Evolutionary conservation across 441 rosid genomes (phyloP).

Genomic region (Breynia disticha): DNA sequence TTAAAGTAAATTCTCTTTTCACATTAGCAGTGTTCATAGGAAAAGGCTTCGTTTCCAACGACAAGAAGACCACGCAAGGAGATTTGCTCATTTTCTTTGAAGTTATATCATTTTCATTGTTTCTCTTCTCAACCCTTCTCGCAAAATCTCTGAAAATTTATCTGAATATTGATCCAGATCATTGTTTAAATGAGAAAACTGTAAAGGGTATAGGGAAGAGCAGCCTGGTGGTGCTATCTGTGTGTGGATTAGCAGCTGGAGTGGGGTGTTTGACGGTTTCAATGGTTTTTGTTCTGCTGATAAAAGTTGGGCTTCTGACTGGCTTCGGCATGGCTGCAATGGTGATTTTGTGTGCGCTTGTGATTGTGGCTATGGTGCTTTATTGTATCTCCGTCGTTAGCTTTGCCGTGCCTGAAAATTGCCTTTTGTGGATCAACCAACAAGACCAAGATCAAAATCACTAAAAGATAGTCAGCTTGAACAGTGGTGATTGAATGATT

Average conservation of each 20-base stretch:
- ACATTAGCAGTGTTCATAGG: slow-evolving; percentile 22
- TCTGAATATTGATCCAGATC: neutral
- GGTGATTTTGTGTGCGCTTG: slow-evolving; percentile 1
- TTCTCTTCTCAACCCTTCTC: slow-evolving; percentile 16
- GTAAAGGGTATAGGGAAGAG: neutral
- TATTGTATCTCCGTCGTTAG: neutral
- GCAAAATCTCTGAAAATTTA: slow-evolving; percentile 21
- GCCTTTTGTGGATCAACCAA: no score
- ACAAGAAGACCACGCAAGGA: slow-evolving; percentile 1
- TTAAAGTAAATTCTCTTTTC: slow-evolving; percentile 19
- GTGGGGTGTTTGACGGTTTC: slow-evolving; percentile 17
- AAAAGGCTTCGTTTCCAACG: slow-evolving; percentile 2
- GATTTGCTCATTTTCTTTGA: slow-evolving; percentile 9
- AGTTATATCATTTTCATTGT: slow-evolving; percentile 17
- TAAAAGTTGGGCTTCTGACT: slow-evolving; percentile 11
- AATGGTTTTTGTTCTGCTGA: slow-evolving; percentile 19
- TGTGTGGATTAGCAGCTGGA: slow-evolving; percentile 1
- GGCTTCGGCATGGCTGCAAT: slow-evolving; percentile 4
- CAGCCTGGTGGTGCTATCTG: neutral
- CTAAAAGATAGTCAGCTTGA: no score
- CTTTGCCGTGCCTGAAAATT: no score
- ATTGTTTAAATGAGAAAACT: no score
- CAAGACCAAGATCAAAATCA: no score
- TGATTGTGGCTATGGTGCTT: neutral
- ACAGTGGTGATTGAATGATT: no score